Evolutionary conservation across 2,329 filamentous ascomycete species (phyloP).

Genomic region (Cryoendolithus antarcticus): DNA sequence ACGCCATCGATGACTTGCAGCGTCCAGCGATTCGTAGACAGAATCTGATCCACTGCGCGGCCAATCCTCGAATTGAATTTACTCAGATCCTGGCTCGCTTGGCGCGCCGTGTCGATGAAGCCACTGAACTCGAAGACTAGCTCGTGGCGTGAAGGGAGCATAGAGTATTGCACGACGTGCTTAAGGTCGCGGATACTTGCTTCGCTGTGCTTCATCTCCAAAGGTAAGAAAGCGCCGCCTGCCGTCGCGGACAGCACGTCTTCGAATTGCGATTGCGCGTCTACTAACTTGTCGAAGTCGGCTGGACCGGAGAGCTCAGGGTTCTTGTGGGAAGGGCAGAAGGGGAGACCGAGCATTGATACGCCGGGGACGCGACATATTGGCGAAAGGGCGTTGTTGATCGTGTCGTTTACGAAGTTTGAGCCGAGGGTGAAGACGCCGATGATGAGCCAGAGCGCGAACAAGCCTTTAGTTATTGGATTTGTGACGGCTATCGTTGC

Average conservation of each 20-base stretch:
- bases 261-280: slow-evolving; percentile 63
- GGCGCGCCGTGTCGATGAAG: slow-evolving; percentile 58
- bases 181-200: slow-evolving; percentile 61
- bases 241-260: slow-evolving; percentile 58
- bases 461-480: slow-evolving; percentile 48
- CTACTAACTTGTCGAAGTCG: slow-evolving; percentile 65
- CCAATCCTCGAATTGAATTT: slow-evolving; percentile 68
- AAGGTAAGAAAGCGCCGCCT: slow-evolving; percentile 53
- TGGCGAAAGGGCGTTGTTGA: slow-evolving; percentile 52
- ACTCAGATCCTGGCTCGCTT: slow-evolving; percentile 54
- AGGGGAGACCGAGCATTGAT: slow-evolving; percentile 49
- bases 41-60: slow-evolving; percentile 59
- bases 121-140: slow-evolving; percentile 63
- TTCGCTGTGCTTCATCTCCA: slow-evolving; percentile 70
- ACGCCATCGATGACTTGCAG: slow-evolving; percentile 54
- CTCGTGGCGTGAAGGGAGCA: slow-evolving; percentile 54
- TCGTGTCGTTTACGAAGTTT: slow-evolving; percentile 49
- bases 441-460: slow-evolving; percentile 50
- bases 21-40: slow-evolving; percentile 66
- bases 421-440: slow-evolving; percentile 47
- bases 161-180: slow-evolving; percentile 58
- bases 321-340: slow-evolving; percentile 35
- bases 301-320: slow-evolving; percentile 25
- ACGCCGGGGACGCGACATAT: slow-evolving; percentile 58
- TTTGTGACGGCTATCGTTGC: slow-evolving; percentile 48